Conservation (phyloP, 176 grass and related monocot genomes). For the Echinochloa phyllopogon region DNA sequence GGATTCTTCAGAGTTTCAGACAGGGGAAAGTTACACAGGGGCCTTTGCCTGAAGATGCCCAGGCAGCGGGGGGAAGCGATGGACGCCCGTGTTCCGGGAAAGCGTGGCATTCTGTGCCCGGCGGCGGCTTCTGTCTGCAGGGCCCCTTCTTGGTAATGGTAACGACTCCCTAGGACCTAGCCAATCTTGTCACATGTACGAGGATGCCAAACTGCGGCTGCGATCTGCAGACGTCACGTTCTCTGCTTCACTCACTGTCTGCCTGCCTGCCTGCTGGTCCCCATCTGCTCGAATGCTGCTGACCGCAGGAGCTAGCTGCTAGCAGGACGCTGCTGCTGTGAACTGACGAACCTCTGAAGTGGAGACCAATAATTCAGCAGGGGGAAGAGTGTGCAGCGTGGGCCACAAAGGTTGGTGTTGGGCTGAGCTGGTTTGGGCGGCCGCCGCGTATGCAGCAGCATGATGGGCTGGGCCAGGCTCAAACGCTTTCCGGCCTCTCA, state of each 20-base stretch:
- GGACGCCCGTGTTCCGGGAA: slow-evolving; percentile 14
- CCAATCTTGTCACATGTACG: background rate
- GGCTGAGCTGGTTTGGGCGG: no score
- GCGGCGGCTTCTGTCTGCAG: slow-evolving; percentile 18
- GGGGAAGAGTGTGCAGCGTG: background rate
- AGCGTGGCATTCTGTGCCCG: slow-evolving; percentile 13
- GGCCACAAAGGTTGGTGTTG: background rate
- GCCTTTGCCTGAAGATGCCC: background rate
- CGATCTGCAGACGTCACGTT: background rate
- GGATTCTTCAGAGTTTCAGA: slow-evolving; percentile 1
- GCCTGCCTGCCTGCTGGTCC: background rate
- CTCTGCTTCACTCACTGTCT: background rate
- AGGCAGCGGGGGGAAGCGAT: background rate
- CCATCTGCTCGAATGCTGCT: background rate
- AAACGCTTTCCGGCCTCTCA: background rate
- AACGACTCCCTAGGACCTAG: background rate
- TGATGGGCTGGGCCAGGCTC: background rate
- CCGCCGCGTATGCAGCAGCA: no score
- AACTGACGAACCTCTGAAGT: no score
- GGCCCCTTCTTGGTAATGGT: background rate
- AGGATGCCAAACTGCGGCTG: background rate
- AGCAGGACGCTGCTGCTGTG: no score
- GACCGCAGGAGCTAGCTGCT: no score
- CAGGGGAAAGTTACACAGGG: background rate
- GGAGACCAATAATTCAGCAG: background rate